These are phyloP conservation scores for Tuber aestivum DNA, from an alignment of 495 filamentous ascomycete genomes.

Conservation along the genomic window DNA sequence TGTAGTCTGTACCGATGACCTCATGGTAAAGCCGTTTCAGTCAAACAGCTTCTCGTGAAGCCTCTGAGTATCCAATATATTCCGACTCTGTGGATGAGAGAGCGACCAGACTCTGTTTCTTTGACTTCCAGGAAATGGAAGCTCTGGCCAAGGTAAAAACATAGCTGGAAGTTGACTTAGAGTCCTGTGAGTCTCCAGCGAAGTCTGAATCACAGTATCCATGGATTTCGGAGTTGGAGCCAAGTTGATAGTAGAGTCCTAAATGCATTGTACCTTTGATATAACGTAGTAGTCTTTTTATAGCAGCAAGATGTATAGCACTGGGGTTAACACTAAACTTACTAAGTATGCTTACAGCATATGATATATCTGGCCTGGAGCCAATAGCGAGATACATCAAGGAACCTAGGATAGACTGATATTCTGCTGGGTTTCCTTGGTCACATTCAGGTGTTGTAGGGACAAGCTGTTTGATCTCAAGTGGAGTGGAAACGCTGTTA, in stretches of 20 bases:
- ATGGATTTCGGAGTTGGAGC: not conserved
- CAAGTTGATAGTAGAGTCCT: not conserved
- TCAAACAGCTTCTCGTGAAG: not conserved
- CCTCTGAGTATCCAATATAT: not conserved
- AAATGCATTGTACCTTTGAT: not conserved
- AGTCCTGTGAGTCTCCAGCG: not conserved
- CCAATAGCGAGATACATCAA: not conserved
- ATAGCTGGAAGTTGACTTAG: not conserved
- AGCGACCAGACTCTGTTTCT: not conserved
- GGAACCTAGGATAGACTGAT: not conserved
- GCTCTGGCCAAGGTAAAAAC: not conserved
- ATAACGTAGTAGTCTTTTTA: not conserved
- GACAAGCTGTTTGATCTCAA: not conserved
- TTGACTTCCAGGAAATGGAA: not conserved
- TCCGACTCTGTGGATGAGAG: not conserved
- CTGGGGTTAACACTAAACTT: not conserved
- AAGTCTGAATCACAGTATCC: not conserved
- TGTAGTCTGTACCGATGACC: not conserved
- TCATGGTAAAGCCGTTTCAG: not conserved
- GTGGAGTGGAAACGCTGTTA: not conserved
- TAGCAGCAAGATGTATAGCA: not conserved
- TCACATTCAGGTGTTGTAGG: not conserved
- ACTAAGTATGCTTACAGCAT: not conserved
- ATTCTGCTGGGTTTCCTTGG: not conserved
- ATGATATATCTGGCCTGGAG: too few relatives aligned